Evolutionary conservation across 176 grass and related monocot species (phyloP), one percentile per base, ranked within the genome.

Genomic region (Paspalum notatum): DNA sequence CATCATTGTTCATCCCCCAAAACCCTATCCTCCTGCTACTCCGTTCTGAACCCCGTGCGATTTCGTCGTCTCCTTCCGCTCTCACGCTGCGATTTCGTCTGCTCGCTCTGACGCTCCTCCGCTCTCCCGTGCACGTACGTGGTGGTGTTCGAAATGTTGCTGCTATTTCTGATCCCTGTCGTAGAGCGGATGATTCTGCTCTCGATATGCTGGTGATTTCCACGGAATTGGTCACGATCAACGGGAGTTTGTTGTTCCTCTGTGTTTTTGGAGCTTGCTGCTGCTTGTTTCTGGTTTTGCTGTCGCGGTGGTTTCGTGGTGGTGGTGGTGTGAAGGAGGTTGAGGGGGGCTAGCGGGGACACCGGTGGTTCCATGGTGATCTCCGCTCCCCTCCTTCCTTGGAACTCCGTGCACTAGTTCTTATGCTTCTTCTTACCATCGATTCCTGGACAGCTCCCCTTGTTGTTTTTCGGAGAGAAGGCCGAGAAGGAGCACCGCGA

Each of bases 301-400:
- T 78, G 55, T 6, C 51, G 9, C 25, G 44, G 66, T 78, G 66
- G 55, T 20, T 76, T 53, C 25, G 60, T 44, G 46, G 56, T 1
- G 76, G 37, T 14, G n/a, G n/a, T n/a, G n/a, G n/a, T n/a, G n/a
- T n/a, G 3, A 60, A 61, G 74, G 43, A 72, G 55, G 32, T n/a
- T 47, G 68, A 71, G 43, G 68, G 22, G 32, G 32, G 26, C 27
- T n/a, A 41, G 66, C 65, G 54, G 76, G 72, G 67, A 15, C 53
- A 84, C 74, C 74, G n/a, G 37, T 13, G 50, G 16, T 0, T 68
- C 44, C 10, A 42, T 62, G 54, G 83, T 78, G 44, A 62, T 71
- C 65, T 53, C 65, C 53, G 43, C 22, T 77, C 44, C 27, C 73
- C 52, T 83, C 41, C 38, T 7, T n/a, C 38, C 15, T 71, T n/a